Evolutionary conservation across 139 green algal genomes (phyloP), one percentile per base, ranked within the genome.

Genomic region (Bryopsis sp.): DNA sequence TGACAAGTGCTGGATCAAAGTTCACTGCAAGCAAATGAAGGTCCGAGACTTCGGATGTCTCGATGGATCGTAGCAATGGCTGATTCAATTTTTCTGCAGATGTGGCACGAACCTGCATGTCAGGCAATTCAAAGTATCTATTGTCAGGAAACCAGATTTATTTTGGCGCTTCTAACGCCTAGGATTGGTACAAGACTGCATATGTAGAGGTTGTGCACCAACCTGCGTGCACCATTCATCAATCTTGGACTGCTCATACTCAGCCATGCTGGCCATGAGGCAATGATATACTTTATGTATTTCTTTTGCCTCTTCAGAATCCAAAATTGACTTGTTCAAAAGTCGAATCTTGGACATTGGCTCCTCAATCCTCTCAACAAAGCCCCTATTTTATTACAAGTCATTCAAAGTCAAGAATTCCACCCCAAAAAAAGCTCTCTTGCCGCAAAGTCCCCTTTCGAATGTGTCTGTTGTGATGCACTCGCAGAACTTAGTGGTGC

Each of bases 1-100:
- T 73, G 28, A 95, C 84, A 24, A 97, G 80, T 28, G 74, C 80
- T 1, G 91, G 84, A 78, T 96, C 89, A 72, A 97, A 97, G 77
- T 97, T 97, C 29, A 95, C 84, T 6, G 47, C 67, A 15, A 93
- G 70, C 54, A 84, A 7, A 0, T 68, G 37, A 39, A 73, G n/a
- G 2, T 74, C 70, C 2, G 24, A 57, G 7, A 7, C 36, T 31
- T 65, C 74, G 11, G 58, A 63, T 29, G 73, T 60, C 8, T 69
- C 64, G 50, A 74, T 32, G 2, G 67, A 71, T 32, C 58, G 43
- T 22, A 96, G 81, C 70, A 96, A 78, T 6, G 87, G 81, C 79
- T 87, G 79, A 64, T 88, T 88, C 8, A 96, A 87, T 81, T 91
- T 92, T 61, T 87, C 80, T 6, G 91, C 85, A 22, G 74, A 86